phyloP scores from a whole-genome alignment of 148 eudicot species.

The Dysphania ambrosioides region DNA sequence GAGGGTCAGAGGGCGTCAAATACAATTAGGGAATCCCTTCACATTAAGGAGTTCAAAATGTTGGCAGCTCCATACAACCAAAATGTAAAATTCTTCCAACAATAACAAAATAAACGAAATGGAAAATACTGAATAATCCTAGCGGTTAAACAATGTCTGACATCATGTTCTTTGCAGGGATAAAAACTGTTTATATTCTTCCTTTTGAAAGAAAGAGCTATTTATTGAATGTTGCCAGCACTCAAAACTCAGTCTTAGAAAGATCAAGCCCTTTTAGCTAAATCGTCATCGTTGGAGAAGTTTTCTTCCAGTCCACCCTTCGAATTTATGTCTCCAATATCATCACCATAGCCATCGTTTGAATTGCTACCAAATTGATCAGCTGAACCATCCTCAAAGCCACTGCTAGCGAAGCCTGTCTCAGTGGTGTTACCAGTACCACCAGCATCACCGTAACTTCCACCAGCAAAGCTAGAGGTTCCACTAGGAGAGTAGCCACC shows the following conservation, averaged over 20 bases:
- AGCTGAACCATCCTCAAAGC: slow-evolving; percentile 33
- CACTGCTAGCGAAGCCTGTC: slow-evolving; percentile 31
- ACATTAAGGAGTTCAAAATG: background rate
- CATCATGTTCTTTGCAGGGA: slow-evolving; percentile 26
- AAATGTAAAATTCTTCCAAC: background rate
- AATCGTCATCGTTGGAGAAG: slow-evolving; percentile 24
- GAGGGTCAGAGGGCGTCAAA: background rate
- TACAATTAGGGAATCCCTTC: background rate
- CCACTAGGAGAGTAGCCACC: slow-evolving; percentile 28
- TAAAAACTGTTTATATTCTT: background rate
- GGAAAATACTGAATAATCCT: slow-evolving; percentile 15
- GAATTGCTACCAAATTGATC: slow-evolving; percentile 32
- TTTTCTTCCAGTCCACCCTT: slow-evolving; percentile 37
- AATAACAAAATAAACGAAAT: background rate
- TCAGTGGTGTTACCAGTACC: slow-evolving; percentile 25
- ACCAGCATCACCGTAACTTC: slow-evolving; percentile 29
- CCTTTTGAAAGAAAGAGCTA: background rate
- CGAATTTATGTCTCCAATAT: slow-evolving; percentile 28
- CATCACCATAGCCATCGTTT: slow-evolving; percentile 13
- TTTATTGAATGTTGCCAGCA: background rate
- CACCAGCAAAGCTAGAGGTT: slow-evolving; percentile 1
- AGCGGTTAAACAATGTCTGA: slow-evolving; percentile 18
- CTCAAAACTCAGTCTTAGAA: background rate
- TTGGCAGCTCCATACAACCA: background rate
- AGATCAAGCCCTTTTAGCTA: slow-evolving; percentile 29